A percentile compares a stretch with the other conserved stretches of the same genome.
phyloP scores from a whole-genome alignment of 2,329 filamentous ascomycete species.

The Pseudogymnoascus sp. region DNA sequence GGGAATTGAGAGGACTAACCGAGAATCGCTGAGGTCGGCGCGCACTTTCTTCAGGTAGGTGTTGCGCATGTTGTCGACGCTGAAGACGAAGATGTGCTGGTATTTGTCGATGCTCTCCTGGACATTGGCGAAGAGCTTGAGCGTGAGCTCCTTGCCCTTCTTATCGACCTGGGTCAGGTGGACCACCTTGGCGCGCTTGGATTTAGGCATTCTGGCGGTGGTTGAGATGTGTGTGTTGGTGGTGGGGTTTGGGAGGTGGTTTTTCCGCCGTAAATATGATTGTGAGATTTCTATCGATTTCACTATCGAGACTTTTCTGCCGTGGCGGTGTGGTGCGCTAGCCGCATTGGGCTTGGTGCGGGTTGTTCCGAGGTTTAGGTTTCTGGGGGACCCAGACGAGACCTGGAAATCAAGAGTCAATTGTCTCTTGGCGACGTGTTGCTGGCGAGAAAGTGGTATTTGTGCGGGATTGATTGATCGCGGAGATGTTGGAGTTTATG shows the following conservation, averaged over 20 bases:
- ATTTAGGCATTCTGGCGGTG: conserved; percentile 70
- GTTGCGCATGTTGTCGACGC: conserved; percentile 96
- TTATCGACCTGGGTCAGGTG: conserved; percentile 88
- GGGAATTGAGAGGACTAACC: conserved; percentile 44
- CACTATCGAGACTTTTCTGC: conserved; percentile 10
- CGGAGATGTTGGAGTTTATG: conserved; percentile 92
- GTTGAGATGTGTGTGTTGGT: background rate
- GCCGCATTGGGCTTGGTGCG: background rate
- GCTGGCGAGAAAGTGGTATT: background rate
- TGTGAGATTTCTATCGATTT: conserved; percentile 12
- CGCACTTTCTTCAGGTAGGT: conserved; percentile 89
- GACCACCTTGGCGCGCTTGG: conserved; percentile 82
- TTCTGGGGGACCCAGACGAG: background rate
- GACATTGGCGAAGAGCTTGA: conserved; percentile 80
- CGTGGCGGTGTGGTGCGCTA: background rate
- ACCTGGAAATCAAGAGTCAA: background rate
- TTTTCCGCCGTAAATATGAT: conserved; percentile 16
- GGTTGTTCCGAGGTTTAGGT: background rate
- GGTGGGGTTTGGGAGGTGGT: conserved; percentile 11
- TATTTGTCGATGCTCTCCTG: conserved; percentile 78
- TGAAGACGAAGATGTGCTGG: conserved; percentile 87
- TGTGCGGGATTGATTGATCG: background rate
- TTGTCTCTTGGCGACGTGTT: background rate
- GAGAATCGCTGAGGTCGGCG: conserved; percentile 73
- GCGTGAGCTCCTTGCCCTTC: conserved; percentile 83